These are phyloP conservation scores for Daldinia loculata DNA, from an alignment of 495 filamentous ascomycete genomes.

Conservation along the genomic window DNA sequence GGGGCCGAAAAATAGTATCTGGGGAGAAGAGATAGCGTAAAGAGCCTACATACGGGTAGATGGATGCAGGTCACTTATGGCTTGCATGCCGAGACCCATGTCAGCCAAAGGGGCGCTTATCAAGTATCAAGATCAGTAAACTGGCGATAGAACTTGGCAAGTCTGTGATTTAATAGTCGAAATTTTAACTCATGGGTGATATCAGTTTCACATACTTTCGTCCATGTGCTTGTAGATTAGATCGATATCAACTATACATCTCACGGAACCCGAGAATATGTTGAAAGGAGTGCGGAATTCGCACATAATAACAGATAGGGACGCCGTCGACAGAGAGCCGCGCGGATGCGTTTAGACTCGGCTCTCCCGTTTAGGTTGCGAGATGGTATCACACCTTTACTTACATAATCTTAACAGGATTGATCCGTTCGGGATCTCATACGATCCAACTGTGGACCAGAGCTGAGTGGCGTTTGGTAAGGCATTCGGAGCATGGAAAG, in stretches of 20 bases:
- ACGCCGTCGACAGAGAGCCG: slow-evolving; percentile 7
- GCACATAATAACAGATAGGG: neutral
- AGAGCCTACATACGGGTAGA: slow-evolving; percentile 6
- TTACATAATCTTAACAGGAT: slow-evolving; percentile 8
- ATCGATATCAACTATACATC: neutral
- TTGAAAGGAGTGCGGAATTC: neutral
- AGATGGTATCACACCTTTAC: slow-evolving; percentile 5
- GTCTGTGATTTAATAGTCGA: slow-evolving; percentile 5
- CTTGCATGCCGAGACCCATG: slow-evolving; percentile 26
- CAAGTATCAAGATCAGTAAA: slow-evolving; percentile 12
- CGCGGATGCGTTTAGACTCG: neutral
- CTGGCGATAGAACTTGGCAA: slow-evolving; percentile 2
- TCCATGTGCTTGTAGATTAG: neutral
- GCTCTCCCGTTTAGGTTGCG: slow-evolving; percentile 5
- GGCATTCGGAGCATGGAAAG: neutral
- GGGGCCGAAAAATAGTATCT: slow-evolving; percentile 25
- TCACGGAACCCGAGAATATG: neutral
- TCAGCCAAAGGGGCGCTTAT: slow-evolving; percentile 16
- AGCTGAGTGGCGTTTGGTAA: slow-evolving; percentile 16
- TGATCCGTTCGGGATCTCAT: slow-evolving; percentile 10
- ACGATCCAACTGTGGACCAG: slow-evolving; percentile 4
- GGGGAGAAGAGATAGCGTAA: slow-evolving; percentile 15
- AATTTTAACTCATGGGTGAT: neutral
- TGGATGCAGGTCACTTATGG: slow-evolving; percentile 19
- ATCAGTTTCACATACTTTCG: neutral